Base-by-base conservation (phyloP, 192 early-diverging fungal genomes). In the Gamsiella multidivaricata region DNA sequence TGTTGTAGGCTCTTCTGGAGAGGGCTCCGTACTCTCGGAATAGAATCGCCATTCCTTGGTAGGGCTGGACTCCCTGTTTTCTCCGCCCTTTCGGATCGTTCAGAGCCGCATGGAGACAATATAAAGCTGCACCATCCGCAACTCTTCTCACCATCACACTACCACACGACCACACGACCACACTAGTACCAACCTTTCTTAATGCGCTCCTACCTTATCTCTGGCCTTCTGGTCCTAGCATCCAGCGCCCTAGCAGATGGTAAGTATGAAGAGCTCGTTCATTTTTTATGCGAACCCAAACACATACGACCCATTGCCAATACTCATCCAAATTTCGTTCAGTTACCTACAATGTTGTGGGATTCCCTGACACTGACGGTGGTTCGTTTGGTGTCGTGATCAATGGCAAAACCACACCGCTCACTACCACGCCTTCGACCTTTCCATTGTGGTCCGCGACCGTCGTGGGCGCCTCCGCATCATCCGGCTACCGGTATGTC, bases 321-420 rank as follows among this genome's bases (percentile, higher is more conserved):
- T 50, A n/a, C 26, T 29, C 25, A 5, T 45, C 54, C 41, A 37
- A 17, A 3, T 20, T 26, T 28, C 22, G 8, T 37, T 31, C 49
- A 75, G 72, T 75, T 25, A 66, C 65, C 15, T 75, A 67, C 45
- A 75, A 67, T 26, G 72, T 75, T 45, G 43, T 75, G 7, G 72
- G 72, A 17, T 67, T 29, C 31, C 72, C 64, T 18, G 64, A 75
- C 42, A 37, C 63, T 10, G 39, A 34, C 2, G 39, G 7, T n/a
- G 64, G 61, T 22, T 33, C 37, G 8, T 67, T 75, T 22, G 72
- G 57, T 32, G 72, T 75, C 18, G 0, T 66, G 47, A 49, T 75
- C 51, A 75, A 75, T 15, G 26, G 26, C 20, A 46, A 55, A 18
- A 15, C 61, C 47, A 61, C 63, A 15, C 32, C 43, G 8, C 56